Conservation (phyloP, 352 stramenopile genomes). For the Phytopythium mirpurense region DNA sequence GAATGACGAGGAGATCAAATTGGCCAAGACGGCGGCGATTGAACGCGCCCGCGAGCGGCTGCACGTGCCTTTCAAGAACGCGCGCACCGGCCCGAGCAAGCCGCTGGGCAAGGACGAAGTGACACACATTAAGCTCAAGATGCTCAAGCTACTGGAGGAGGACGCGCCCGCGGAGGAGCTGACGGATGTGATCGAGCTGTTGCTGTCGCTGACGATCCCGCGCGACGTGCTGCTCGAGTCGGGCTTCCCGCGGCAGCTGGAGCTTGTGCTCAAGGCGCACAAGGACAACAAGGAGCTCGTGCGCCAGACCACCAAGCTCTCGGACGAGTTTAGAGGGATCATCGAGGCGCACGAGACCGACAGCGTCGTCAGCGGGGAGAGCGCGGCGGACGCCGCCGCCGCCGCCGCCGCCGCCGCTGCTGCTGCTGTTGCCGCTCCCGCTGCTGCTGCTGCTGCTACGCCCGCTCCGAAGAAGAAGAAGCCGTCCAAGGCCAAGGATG, state of each 20-base stretch:
- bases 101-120: slow-evolving; percentile 79
- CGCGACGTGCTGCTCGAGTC: slow-evolving; percentile 72
- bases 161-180: slow-evolving; percentile 70
- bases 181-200: slow-evolving; percentile 77
- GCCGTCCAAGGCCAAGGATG: slow-evolving; percentile 44
- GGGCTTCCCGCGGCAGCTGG: slow-evolving; percentile 64
- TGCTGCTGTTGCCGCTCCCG: slow-evolving; percentile 7
- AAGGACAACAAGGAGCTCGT: slow-evolving; percentile 87
- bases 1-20: slow-evolving; percentile 74
- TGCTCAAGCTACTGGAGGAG: slow-evolving; percentile 82
- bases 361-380: too few relatives aligned
- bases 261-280: slow-evolving; percentile 70
- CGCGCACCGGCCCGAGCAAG: slow-evolving; percentile 60
- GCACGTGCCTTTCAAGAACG: slow-evolving; percentile 78
- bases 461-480: slow-evolving; percentile 19
- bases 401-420: too few relatives aligned
- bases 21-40: slow-evolving; percentile 60
- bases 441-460: slow-evolving; percentile 7
- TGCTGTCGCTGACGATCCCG: slow-evolving; percentile 76
- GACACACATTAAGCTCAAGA: slow-evolving; percentile 79
- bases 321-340: slow-evolving; percentile 78
- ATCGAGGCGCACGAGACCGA: slow-evolving; percentile 36
- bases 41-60: slow-evolving; percentile 71
- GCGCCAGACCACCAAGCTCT: slow-evolving; percentile 70
- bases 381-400: too few relatives aligned